Conservation (phyloP, 768 basidiomycete species). For the Neoboletus subvelutipes region DNA sequence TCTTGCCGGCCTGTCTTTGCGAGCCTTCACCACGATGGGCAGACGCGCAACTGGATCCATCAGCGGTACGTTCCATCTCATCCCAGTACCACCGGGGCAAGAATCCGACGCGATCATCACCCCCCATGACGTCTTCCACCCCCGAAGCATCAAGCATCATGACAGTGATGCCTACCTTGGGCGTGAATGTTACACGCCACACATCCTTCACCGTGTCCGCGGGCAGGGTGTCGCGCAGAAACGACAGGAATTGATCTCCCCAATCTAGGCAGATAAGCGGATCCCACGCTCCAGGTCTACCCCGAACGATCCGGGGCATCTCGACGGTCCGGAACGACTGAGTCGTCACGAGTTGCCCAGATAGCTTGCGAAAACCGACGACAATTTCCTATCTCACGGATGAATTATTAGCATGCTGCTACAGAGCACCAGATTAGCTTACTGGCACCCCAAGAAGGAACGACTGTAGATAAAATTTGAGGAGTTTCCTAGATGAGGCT, state of each 20-base stretch:
- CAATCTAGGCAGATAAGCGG: conserved; percentile 71
- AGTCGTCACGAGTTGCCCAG: conserved; percentile 63
- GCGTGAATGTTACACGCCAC: conserved; percentile 71
- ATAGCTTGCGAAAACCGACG: conserved; percentile 82
- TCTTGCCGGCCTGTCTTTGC: not conserved
- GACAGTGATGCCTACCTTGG: conserved; percentile 56
- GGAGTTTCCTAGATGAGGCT: conserved; percentile 61
- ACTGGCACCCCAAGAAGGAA: conserved; percentile 91
- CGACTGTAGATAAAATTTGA: conserved; percentile 91
- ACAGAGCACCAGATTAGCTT: conserved; percentile 25
- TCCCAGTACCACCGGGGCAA: conserved; percentile 71
- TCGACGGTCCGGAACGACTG: conserved; percentile 78
- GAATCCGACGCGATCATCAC: conserved; percentile 79
- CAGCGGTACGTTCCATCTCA: conserved; percentile 9
- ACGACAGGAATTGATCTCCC: conserved; percentile 62
- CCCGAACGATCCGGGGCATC: conserved; percentile 74
- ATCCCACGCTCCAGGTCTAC: conserved; percentile 75
- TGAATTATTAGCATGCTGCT: not conserved
- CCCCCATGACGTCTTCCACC: conserved; percentile 56
- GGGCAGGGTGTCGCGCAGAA: conserved; percentile 43
- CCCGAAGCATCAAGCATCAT: conserved; percentile 46
- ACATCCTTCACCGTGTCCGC: conserved; percentile 39
- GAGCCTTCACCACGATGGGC: conserved; percentile 6
- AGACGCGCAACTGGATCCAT: conserved; percentile 9
- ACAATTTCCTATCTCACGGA: conserved; percentile 61